These are phyloP conservation scores for Globisporangium cystogenes DNA, from an alignment of 352 stramenopile genomes.

Conservation along the genomic window DNA sequence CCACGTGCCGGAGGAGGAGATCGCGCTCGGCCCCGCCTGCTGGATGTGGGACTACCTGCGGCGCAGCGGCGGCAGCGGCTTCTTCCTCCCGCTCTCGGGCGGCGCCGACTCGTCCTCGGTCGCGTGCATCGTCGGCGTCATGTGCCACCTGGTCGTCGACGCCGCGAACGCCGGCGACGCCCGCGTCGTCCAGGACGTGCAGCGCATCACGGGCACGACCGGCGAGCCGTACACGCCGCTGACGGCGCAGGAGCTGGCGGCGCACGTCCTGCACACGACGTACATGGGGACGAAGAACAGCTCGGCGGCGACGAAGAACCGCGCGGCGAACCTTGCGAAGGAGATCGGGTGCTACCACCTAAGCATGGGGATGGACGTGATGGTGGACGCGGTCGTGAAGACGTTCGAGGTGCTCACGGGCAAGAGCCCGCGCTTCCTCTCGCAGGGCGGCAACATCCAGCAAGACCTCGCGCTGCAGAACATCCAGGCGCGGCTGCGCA, in stretches of 20 bases:
- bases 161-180: slow-evolving; percentile 74
- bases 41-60: slow-evolving; percentile 99
- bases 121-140: slow-evolving; percentile 96
- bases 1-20: slow-evolving; percentile 95
- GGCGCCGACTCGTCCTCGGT: slow-evolving; percentile 96
- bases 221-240: slow-evolving; percentile 49
- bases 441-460: slow-evolving; percentile 83
- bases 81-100: slow-evolving; percentile 96
- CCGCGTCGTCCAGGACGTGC: slow-evolving; percentile 82
- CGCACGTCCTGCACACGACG: slow-evolving; percentile 93
- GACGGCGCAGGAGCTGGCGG: slow-evolving; percentile 88
- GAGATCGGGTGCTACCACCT: slow-evolving; percentile 96
- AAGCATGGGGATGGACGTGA: slow-evolving; percentile 93
- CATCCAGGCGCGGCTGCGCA: slow-evolving; percentile 96
- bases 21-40: slow-evolving; percentile 95
- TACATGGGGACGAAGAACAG: slow-evolving; percentile 98
- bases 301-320: slow-evolving; percentile 88
- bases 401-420: slow-evolving; percentile 78
- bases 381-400: slow-evolving; percentile 87
- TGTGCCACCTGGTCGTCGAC: slow-evolving; percentile 94
- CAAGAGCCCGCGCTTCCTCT: slow-evolving; percentile 89
- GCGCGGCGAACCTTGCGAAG: slow-evolving; percentile 85
- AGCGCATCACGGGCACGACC: slow-evolving; percentile 69
- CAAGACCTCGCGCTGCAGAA: slow-evolving; percentile 99
- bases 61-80: slow-evolving; percentile 77